Evolutionary conservation across 2,329 filamentous ascomycete species (phyloP).

Genomic region (Fusarium sarcochroum): DNA sequence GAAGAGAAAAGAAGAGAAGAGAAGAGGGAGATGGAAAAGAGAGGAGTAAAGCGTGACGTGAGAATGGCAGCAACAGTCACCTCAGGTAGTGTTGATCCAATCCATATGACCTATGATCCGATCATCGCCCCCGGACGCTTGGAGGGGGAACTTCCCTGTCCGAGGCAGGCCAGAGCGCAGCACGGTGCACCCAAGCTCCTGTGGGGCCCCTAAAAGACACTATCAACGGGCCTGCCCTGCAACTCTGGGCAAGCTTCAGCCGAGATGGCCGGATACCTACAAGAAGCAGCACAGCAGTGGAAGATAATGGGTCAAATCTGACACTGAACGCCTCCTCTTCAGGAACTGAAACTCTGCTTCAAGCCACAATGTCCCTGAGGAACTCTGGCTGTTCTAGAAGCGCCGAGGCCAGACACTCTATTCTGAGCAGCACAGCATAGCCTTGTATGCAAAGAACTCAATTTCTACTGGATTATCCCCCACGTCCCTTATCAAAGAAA

Average conservation of each 20-base stretch:
- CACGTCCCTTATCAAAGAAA: conserved; percentile 15
- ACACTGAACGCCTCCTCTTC: conserved; percentile 1
- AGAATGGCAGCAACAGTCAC: conserved; percentile 14
- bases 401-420: conserved; percentile 21
- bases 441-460: background rate
- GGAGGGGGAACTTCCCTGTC: conserved; percentile 36
- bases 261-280: conserved; percentile 11
- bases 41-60: conserved; percentile 30
- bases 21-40: conserved; percentile 18
- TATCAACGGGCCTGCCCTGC: conserved; percentile 29
- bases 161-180: conserved; percentile 9
- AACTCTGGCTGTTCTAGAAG: conserved; percentile 35
- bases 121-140: conserved; percentile 33
- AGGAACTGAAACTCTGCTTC: conserved; percentile 39
- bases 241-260: conserved; percentile 14
- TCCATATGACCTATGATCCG: conserved; percentile 47
- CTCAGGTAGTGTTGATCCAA: conserved; percentile 8
- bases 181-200: conserved; percentile 36
- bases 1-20: conserved; percentile 1
- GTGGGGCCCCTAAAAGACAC: conserved; percentile 29
- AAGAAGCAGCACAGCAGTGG: background rate
- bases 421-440: conserved; percentile 3
- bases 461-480: conserved; percentile 6
- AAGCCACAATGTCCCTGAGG: conserved; percentile 39
- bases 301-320: too few species aligned